Evolutionary conservation across 768 basidiomycete species (phyloP), one percentile per base, ranked within the genome.

Genomic region (Mycena albidolilacea): DNA sequence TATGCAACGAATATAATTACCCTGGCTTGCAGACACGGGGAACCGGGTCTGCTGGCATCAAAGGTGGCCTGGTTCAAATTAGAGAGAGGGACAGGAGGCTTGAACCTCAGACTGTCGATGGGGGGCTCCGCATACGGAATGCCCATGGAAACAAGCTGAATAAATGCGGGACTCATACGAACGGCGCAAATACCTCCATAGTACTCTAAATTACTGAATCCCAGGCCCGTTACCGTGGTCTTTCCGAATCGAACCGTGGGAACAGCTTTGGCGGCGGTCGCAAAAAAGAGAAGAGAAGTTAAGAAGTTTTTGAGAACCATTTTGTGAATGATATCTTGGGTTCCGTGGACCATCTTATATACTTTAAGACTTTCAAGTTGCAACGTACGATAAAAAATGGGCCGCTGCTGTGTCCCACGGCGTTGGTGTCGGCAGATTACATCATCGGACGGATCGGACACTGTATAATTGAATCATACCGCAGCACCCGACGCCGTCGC

Each of bases 41-140:
- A 21, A 7, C 83, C 81, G 59, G 77, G 81, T 41, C 75, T 58
- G 14, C 75, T 77, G 5, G 82, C 83, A 50, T 81, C 72, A 65
- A 83, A 83, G 10, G 79, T 71, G 5, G 57, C 59, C 6, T 68
- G 67, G 59, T 78, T 71, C 35, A 77, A 71, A 11, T 75, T 50
- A 15, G 72, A 57, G 38, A 78, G 79, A 1, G 73, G 71, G 3
- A 77, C 76, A 19, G 84, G 82, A 9, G 78, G 77, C 50, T 78
- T 76, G 62, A 84, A 78, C 4, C 82, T 80, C 48, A 83, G 70
- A 5, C 70, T 44, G 2, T 78, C 79, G 2, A 80, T 35, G 10
- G 82, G 83, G 44, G 81, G 79, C 65, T 83, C 76, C 2, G 84
- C 79, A 60, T 74, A 80, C 8, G 79, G 80, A 15, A 80, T 80